phyloP scores from a whole-genome alignment of 495 filamentous ascomycete genomes.

The Annulohypoxylon moriforme region DNA sequence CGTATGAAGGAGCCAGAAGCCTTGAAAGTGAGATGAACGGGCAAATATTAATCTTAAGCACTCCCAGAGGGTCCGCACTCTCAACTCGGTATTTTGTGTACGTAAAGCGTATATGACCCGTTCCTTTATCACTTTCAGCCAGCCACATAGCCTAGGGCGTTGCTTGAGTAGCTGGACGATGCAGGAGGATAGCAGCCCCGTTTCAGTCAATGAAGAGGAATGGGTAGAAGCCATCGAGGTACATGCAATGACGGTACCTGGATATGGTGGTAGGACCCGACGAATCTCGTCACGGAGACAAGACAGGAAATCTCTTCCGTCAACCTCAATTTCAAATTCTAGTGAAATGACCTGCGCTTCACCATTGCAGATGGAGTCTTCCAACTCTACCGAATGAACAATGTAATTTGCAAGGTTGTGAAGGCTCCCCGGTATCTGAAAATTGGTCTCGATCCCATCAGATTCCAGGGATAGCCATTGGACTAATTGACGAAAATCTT shows the following conservation, averaged over 20 bases:
- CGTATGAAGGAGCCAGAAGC: constrained; percentile 23
- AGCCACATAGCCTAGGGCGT: background rate
- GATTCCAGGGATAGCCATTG: constrained; percentile 19
- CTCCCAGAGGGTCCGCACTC: constrained; percentile 8
- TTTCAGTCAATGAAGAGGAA: constrained; percentile 19
- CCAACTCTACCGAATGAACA: background rate
- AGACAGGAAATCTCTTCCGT: constrained; percentile 11
- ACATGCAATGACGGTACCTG: constrained; percentile 14
- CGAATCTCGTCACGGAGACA: constrained; percentile 1
- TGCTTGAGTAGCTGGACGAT: constrained; percentile 23
- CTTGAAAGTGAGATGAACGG: background rate
- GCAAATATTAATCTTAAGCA: constrained; percentile 11
- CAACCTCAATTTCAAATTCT: constrained; percentile 11
- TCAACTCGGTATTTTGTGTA: background rate
- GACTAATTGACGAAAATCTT: background rate
- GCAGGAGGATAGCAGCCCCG: constrained; percentile 13
- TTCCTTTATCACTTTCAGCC: background rate
- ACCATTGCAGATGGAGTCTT: background rate
- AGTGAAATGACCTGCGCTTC: constrained; percentile 2
- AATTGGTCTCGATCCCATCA: constrained; percentile 20
- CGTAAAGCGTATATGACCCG: background rate
- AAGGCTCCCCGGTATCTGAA: background rate
- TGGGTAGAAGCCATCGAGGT: constrained; percentile 1
- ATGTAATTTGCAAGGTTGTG: constrained; percentile 5
- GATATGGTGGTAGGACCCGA: constrained; percentile 1